Evolutionary conservation across 768 basidiomycete species (phyloP), one percentile per base, ranked within the genome.

Genomic region (Macrolepiota fuliginosa): DNA sequence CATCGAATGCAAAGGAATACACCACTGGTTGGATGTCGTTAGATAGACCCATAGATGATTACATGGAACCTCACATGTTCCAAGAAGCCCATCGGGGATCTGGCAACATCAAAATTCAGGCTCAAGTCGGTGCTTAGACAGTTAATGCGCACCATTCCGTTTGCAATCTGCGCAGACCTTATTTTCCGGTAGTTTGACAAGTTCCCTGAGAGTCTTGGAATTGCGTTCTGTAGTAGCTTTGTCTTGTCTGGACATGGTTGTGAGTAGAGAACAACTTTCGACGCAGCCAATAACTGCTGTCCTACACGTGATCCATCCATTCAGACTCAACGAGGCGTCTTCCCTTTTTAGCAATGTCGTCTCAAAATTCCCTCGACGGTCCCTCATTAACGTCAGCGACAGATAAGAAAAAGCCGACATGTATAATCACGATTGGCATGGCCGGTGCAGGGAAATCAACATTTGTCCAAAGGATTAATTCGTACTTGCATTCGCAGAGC

Each of bases 21-120:
- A 24, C 96, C 96, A 27, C 93, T 95, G 64, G 22, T 59, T 19
- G 9, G 53, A 37, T 37, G 22, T 9, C 1, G 4, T 54, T 27
- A 65, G 12, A 71, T 27, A 50, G 37, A 12, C 24, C 54, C n/a
- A 13, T 11, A 11, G 10, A 32, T 27, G 9, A 12, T 2, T 7
- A 15, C 15, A 50, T 10, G 13, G 3, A 19, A 46, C 69, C 87
- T 65, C 70, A 94, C 91, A 98, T 75, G 73, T 98, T 98, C 91
- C 95, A 97, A 7, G 94, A 94, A 46, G 96, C 96, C 96, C 96
- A 99, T 67, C 96, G 83, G 47, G 96, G 93, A 81, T 98, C 96
- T 97, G 65, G 15, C 54, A 25, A 42, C 24, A 17, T 52, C 46
- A 55, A 46, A 63, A 35, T 11, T 56, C 27, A 58, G 39, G 64